Evolutionary conservation across 192 early-diverging fungal genomes (phyloP).

Genomic region (Backusella tuberculispora): DNA sequence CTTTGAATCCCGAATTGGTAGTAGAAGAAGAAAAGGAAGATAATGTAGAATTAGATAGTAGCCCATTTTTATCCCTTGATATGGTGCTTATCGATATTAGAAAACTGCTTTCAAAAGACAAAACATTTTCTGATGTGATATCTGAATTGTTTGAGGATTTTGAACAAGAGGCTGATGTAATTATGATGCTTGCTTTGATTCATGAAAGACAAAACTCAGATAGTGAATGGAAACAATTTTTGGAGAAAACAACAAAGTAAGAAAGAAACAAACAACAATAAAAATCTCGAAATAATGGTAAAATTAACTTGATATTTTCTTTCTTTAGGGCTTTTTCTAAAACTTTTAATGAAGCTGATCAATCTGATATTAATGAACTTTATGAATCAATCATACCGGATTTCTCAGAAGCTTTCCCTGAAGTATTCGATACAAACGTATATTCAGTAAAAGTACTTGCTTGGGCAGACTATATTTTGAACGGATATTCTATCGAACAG

Average conservation of each 20-base stretch:
- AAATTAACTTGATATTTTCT: too few relatives aligned
- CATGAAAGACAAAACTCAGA: constrained; percentile 24
- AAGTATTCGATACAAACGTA: constrained; percentile 20
- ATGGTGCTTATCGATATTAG: constrained; percentile 28
- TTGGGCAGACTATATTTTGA: constrained; percentile 38
- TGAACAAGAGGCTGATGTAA: constrained; percentile 37
- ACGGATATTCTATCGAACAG: constrained; percentile 24
- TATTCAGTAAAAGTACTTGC: constrained; percentile 24
- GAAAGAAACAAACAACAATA: neutral
- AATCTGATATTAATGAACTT: constrained; percentile 29
- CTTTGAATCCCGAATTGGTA: constrained; percentile 18
- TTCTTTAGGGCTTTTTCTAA: neutral
- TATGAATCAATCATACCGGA: constrained; percentile 33
- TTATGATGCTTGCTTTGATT: constrained; percentile 38
- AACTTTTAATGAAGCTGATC: neutral
- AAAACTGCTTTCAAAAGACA: constrained; percentile 20
- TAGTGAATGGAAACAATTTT: constrained; percentile 35
- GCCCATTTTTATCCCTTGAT: constrained; percentile 17
- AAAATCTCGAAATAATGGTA: neutral
- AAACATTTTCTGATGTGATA: constrained; percentile 19
- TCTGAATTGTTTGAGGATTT: constrained; percentile 30
- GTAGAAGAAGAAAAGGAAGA: neutral
- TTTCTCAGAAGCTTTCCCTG: constrained; percentile 31
- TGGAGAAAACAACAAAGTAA: constrained; percentile 18
- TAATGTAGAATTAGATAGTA: constrained; percentile 8